Conservation (phyloP, 768 basidiomycete species). For the Rhodosporidiobolus sp. region DNA sequence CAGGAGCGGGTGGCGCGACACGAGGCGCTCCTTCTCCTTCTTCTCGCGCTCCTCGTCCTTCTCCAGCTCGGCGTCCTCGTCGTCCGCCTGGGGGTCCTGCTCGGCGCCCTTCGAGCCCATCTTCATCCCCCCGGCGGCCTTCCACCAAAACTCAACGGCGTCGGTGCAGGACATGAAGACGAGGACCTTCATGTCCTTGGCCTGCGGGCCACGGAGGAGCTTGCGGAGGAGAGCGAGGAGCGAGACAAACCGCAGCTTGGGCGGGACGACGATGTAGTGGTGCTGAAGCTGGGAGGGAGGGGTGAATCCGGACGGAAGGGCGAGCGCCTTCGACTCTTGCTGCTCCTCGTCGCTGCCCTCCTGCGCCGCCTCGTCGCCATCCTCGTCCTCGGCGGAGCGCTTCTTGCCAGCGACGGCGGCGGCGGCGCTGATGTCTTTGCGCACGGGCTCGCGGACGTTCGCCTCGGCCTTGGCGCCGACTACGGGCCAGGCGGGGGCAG, state of each 20-base stretch:
- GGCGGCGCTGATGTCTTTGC: conserved; percentile 17
- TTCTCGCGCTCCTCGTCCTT: conserved; percentile 13
- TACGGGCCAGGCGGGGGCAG: conserved; percentile 6
- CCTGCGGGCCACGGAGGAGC: conserved; percentile 52
- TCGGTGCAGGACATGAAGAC: conserved; percentile 97
- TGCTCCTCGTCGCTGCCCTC: not conserved
- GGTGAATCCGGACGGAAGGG: conserved; percentile 57
- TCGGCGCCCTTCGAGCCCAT: conserved; percentile 57
- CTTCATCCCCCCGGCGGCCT: conserved; percentile 65
- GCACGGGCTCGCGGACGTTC: conserved; percentile 20
- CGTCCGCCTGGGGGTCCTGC: conserved; percentile 36
- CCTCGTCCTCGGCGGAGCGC: conserved; percentile 27
- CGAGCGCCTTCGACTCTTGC: conserved; percentile 17
- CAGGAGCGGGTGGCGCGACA: conserved; percentile 67
- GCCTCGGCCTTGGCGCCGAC: conserved; percentile 19
- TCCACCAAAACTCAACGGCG: conserved; percentile 97
- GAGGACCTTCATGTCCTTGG: conserved; percentile 66
- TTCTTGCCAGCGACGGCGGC: conserved; percentile 38
- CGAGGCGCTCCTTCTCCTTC: conserved; percentile 53
- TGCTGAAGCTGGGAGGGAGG: conserved; percentile 91
- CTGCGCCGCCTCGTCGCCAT: conserved; percentile 25
- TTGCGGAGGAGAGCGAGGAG: conserved; percentile 80
- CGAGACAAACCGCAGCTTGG: conserved; percentile 90
- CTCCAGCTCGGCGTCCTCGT: conserved; percentile 33
- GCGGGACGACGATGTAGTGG: conserved; percentile 81